Evolutionary conservation across 1,139 yeast species (phyloP).

Genomic region (Hyphopichia khmerensis): DNA sequence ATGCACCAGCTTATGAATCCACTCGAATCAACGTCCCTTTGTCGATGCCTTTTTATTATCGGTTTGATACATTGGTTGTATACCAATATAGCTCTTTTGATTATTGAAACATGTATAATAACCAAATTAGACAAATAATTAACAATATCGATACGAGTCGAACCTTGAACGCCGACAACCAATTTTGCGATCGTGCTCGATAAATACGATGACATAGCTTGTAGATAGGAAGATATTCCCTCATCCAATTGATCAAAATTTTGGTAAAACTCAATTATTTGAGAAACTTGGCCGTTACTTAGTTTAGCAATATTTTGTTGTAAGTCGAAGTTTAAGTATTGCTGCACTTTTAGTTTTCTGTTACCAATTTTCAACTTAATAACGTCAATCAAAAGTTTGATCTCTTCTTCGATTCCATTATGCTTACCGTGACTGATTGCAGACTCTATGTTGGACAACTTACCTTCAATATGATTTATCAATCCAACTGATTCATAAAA

Average conservation of each 20-base stretch:
- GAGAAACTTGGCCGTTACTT: conserved; percentile 31
- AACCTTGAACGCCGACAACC: conserved; percentile 44
- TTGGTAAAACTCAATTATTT: conserved; percentile 35
- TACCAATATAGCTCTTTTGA: conserved; percentile 34
- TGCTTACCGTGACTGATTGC: conserved; percentile 8
- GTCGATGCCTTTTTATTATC: conserved; percentile 27
- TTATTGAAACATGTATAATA: conserved; percentile 39
- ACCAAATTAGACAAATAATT: conserved; percentile 45
- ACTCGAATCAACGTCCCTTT: conserved; percentile 37
- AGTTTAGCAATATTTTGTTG: conserved; percentile 34
- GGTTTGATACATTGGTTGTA: conserved; percentile 37
- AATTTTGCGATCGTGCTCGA: conserved; percentile 35
- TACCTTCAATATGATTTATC: conserved; percentile 42
- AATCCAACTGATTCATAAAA: conserved; percentile 55
- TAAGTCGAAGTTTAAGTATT: conserved; percentile 38
- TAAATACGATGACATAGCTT: conserved; percentile 36
- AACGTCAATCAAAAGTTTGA: conserved; percentile 41
- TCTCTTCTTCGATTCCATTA: conserved; percentile 24
- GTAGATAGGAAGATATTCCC: conserved; percentile 37
- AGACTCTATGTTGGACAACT: conserved; percentile 24
- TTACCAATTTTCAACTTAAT: conserved; percentile 38
- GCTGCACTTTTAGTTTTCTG: conserved; percentile 38
- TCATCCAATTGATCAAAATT: conserved; percentile 38
- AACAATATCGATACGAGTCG: conserved; percentile 45
- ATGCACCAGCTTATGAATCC: conserved; percentile 65